Evolutionary conservation across 441 rosid genomes (phyloP).

Genomic region (Pelargonium australe): DNA sequence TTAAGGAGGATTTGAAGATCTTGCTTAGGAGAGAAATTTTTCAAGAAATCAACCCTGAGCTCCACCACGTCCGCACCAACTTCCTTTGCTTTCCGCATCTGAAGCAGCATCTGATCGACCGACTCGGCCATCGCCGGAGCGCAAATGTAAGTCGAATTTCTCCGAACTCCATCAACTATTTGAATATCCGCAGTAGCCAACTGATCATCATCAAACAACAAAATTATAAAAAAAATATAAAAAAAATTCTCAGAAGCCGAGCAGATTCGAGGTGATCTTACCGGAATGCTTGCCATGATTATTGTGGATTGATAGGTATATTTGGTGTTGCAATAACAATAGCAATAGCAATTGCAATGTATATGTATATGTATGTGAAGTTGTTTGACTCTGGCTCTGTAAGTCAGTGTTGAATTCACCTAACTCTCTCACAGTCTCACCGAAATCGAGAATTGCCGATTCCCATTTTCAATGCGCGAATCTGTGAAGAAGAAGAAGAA

Average conservation of each 20-base stretch:
- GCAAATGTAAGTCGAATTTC: conserved; percentile 36
- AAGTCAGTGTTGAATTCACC: too few relatives aligned
- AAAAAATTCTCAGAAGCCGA: neutral
- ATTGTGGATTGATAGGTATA: neutral
- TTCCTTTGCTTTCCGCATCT: conserved; percentile 38
- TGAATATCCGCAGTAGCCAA: conserved; percentile 34
- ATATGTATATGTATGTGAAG: too few relatives aligned
- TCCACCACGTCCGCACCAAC: conserved; percentile 46
- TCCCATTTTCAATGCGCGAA: too few relatives aligned
- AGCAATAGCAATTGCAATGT: too few relatives aligned
- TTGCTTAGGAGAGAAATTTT: conserved; percentile 31
- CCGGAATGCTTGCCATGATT: conserved; percentile 31
- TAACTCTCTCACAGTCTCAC: too few relatives aligned
- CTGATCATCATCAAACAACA: conserved; percentile 21
- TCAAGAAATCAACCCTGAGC: conserved; percentile 37
- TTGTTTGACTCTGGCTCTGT: too few relatives aligned
- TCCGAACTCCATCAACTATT: conserved; percentile 28
- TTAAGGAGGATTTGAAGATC: conserved; percentile 37
- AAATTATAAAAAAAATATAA: neutral
- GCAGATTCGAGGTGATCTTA: conserved; percentile 10
- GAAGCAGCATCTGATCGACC: conserved; percentile 34
- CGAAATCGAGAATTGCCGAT: too few relatives aligned
- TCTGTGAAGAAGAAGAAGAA: too few relatives aligned
- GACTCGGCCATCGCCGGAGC: conserved; percentile 45
- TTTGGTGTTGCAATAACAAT: neutral